Conservation (phyloP, 345 rosid species). For the Eucalyptus sp. region DNA sequence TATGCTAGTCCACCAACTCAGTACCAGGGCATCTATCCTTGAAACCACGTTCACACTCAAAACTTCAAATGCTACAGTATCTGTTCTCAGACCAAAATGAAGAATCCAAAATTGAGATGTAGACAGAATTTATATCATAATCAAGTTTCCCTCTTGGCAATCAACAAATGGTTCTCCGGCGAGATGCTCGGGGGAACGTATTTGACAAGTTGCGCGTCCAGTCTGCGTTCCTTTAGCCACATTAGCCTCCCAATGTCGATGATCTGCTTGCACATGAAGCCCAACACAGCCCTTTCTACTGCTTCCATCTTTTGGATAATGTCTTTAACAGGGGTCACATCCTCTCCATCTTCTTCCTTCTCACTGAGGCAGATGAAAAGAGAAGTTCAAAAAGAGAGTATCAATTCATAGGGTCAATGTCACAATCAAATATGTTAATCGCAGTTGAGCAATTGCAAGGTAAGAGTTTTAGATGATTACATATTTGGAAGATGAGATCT, state of each 20-base stretch:
- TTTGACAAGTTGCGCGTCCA: constrained; percentile 50
- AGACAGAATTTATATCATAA: not conserved
- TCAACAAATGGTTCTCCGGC: constrained; percentile 69
- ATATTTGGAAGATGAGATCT: constrained; percentile 10
- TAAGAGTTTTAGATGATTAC: constrained; percentile 7
- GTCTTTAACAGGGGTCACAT: constrained; percentile 37
- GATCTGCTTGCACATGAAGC: constrained; percentile 83
- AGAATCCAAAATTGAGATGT: not conserved
- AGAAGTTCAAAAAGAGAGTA: not conserved
- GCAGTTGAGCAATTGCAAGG: not conserved
- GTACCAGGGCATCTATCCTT: not conserved
- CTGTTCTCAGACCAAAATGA: not conserved
- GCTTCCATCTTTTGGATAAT: constrained; percentile 54
- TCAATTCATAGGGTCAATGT: not conserved
- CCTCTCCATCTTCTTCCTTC: constrained; percentile 12
- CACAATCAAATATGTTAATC: not conserved
- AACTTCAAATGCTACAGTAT: not conserved
- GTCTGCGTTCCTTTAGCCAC: constrained; percentile 50
- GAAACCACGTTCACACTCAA: not conserved
- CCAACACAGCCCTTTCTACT: constrained; percentile 58
- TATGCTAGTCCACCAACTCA: not conserved
- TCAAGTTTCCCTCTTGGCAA: constrained; percentile 15
- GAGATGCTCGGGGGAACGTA: constrained; percentile 65
- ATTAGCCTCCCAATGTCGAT: constrained; percentile 72
- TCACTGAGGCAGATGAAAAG: constrained; percentile 13